Conservation (phyloP, 306 rosid genomes). For the Morella rubra region DNA sequence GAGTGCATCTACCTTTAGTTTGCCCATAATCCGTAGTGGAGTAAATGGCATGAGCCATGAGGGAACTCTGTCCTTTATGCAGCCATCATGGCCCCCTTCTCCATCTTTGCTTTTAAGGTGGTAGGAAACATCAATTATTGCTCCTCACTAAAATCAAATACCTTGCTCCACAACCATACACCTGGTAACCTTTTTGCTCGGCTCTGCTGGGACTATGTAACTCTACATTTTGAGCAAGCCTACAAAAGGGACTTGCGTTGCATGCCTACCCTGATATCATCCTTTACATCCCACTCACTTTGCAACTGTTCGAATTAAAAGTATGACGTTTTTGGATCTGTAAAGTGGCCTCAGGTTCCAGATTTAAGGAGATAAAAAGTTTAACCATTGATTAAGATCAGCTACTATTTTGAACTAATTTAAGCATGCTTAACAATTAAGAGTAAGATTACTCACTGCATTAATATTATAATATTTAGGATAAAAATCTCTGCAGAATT, state of each 20-base stretch:
- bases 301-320: not conserved
- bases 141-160: conserved; percentile 20
- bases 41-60: conserved; percentile 9
- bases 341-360: not conserved
- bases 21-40: conserved; percentile 26
- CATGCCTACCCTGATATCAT: not conserved
- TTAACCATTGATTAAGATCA: too few relatives aligned
- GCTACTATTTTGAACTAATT: too few relatives aligned
- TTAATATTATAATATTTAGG: too few relatives aligned
- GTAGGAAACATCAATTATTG: conserved; percentile 45
- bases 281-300: not conserved
- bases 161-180: conserved; percentile 20
- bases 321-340: not conserved
- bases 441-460: too few relatives aligned
- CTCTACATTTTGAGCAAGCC: not conserved
- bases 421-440: too few relatives aligned
- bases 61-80: conserved; percentile 28
- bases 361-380: not conserved
- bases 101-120: conserved; percentile 31
- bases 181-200: not conserved
- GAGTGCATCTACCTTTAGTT: conserved; percentile 32
- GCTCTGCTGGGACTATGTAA: conserved; percentile 4
- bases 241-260: not conserved
- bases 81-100: conserved; percentile 27
- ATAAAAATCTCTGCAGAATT: too few relatives aligned